These are phyloP conservation scores for Suhomyces wounanorum DNA, from an alignment of 1,139 yeast genomes.

Conservation along the genomic window DNA sequence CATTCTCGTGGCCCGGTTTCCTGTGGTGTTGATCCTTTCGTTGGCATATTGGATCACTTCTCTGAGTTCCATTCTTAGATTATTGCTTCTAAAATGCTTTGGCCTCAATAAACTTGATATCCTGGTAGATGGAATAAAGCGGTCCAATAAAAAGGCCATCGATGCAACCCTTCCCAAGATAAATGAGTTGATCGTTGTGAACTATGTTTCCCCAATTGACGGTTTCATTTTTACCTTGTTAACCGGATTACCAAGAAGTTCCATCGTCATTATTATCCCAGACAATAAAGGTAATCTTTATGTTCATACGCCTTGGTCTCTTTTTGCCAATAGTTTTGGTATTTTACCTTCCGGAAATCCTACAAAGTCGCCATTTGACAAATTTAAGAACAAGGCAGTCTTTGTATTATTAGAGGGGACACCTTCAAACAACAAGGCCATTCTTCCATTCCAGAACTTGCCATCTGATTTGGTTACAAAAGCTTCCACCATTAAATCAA, in stretches of 20 bases:
- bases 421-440: conserved; percentile 63
- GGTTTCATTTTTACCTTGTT: conserved; percentile 37
- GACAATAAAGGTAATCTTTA: conserved; percentile 38
- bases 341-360: conserved; percentile 10
- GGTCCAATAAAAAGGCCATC: conserved; percentile 38
- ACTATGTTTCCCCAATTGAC: conserved; percentile 60
- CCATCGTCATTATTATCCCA: conserved; percentile 48
- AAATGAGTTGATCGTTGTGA: conserved; percentile 51
- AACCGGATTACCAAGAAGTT: conserved; percentile 29
- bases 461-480: conserved; percentile 14
- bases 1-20: conserved; percentile 28
- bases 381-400: conserved; percentile 36
- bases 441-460: conserved; percentile 45
- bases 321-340: conserved; percentile 36
- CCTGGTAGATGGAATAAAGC: conserved; percentile 54
- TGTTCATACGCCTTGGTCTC: conserved; percentile 35
- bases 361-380: conserved; percentile 21
- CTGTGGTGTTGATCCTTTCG: conserved; percentile 19
- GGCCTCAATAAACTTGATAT: conserved; percentile 38
- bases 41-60: conserved; percentile 8
- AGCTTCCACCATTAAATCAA: conserved; percentile 37
- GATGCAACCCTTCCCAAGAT: conserved; percentile 38
- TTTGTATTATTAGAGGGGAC: conserved; percentile 68
- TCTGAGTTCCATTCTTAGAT: conserved; percentile 12
- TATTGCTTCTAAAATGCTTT: conserved; percentile 21